Evolutionary conservation across 2,329 filamentous ascomycete genomes (phyloP).

Genomic region (Aaosphaeria pasadenensis): DNA sequence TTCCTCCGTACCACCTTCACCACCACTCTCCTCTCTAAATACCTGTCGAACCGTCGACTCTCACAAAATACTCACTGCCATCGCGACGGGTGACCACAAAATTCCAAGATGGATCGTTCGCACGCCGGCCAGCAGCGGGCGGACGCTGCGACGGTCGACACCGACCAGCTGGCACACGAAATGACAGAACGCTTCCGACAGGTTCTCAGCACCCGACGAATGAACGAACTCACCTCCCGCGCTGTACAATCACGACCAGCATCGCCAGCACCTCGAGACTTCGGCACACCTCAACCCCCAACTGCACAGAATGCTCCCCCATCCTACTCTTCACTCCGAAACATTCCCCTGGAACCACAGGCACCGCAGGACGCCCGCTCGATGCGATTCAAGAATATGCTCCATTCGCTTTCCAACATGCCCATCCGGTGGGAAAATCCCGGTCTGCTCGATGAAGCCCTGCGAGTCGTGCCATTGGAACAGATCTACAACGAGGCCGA

Average conservation of each 20-base stretch:
- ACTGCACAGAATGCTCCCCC: slow-evolving; percentile 44
- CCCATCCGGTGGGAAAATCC: slow-evolving; percentile 96
- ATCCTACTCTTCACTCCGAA: slow-evolving; percentile 60
- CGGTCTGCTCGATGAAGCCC: slow-evolving; percentile 85
- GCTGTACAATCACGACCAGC: slow-evolving; percentile 56
- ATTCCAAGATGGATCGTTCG: slow-evolving; percentile 31
- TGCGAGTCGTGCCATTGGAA: slow-evolving; percentile 82
- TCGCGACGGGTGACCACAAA: slow-evolving; percentile 4
- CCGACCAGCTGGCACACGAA: slow-evolving; percentile 60
- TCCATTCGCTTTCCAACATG: slow-evolving; percentile 81
- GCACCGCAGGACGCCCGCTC: slow-evolving; percentile 59
- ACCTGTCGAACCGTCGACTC: no score
- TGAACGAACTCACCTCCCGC: slow-evolving; percentile 73
- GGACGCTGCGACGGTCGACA: slow-evolving; percentile 19
- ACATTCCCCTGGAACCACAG: slow-evolving; percentile 69
- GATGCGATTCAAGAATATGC: slow-evolving; percentile 61
- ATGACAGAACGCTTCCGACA: slow-evolving; percentile 83
- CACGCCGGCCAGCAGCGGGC: slow-evolving; percentile 29
- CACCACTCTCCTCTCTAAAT: background rate
- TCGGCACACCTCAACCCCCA: slow-evolving; percentile 39
- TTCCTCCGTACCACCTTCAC: background rate
- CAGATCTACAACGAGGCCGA: slow-evolving; percentile 92
- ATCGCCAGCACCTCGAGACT: slow-evolving; percentile 55
- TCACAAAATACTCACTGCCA: background rate
- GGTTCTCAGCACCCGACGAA: slow-evolving; percentile 78